These are phyloP conservation scores for Talaromyces wortmannii DNA, from an alignment of 495 filamentous ascomycete species.

Conservation along the genomic window DNA sequence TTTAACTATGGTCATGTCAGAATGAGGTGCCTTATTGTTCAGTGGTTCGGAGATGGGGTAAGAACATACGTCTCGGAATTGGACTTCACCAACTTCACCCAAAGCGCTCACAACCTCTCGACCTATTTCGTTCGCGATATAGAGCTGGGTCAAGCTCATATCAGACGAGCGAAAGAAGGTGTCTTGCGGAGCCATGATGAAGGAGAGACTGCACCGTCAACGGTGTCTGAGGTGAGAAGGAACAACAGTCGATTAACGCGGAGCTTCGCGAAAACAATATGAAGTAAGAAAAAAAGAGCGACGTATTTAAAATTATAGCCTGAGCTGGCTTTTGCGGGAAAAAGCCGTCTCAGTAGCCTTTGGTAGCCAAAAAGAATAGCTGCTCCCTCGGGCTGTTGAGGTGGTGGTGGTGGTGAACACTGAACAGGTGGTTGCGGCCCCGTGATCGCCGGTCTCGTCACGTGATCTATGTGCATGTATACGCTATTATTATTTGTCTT, in stretches of 20 bases:
- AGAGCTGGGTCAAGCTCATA: constrained; percentile 99
- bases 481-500: no score
- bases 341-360: background rate
- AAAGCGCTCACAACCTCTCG: constrained; percentile 95
- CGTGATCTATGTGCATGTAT: no score
- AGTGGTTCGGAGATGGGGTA: constrained; percentile 6
- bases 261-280: background rate
- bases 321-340: background rate
- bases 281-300: background rate
- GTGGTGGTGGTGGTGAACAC: background rate
- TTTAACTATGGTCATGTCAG: constrained; percentile 61
- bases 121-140: constrained; percentile 97
- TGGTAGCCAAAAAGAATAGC: background rate
- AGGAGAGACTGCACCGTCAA: background rate
- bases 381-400: background rate
- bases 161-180: constrained; percentile 99
- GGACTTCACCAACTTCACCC: constrained; percentile 89
- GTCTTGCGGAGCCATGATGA: constrained; percentile 58
- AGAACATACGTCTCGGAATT: constrained; percentile 85
- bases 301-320: background rate
- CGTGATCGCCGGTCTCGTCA: no score
- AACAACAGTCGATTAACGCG: background rate
- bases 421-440: background rate
- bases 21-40: background rate
- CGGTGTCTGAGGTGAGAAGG: background rate